These are phyloP conservation scores for Vanderwaltozyma verrucispora DNA, from an alignment of 805 yeast genomes.

Conservation along the genomic window DNA sequence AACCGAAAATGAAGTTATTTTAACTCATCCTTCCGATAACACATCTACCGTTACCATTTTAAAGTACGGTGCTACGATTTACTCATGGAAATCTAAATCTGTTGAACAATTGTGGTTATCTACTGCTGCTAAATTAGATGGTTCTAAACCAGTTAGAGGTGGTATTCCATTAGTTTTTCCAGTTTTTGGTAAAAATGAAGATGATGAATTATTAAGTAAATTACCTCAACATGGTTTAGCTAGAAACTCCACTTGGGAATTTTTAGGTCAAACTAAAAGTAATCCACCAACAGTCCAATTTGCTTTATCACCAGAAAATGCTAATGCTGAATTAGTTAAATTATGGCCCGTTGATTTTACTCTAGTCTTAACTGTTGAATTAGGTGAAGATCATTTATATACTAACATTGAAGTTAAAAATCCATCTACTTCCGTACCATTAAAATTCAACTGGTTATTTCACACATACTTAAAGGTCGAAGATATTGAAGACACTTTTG, in stretches of 20 bases:
- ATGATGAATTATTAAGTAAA: slow-evolving; percentile 45
- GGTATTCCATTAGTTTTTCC: slow-evolving; percentile 97
- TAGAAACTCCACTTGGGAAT: slow-evolving; percentile 84
- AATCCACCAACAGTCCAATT: slow-evolving; percentile 76
- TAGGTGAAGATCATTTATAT: slow-evolving; percentile 46
- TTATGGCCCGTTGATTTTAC: slow-evolving; percentile 60
- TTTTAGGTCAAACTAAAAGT: slow-evolving; percentile 71
- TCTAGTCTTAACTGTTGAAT: slow-evolving; percentile 54
- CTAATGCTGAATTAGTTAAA: slow-evolving; percentile 58
- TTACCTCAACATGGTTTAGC: slow-evolving; percentile 98
- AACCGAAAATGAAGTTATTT: slow-evolving; percentile 47
- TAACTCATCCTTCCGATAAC: slow-evolving; percentile 44
- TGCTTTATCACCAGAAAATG: slow-evolving; percentile 80
- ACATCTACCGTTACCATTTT: slow-evolving; percentile 56
- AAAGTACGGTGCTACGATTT: slow-evolving; percentile 80
- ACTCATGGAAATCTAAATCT: slow-evolving; percentile 68
- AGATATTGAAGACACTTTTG: slow-evolving; percentile 69
- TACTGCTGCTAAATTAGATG: slow-evolving; percentile 74
- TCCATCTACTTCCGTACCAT: slow-evolving; percentile 40
- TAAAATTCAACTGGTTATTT: slow-evolving; percentile 90
- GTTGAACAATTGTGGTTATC: slow-evolving; percentile 79
- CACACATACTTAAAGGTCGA: slow-evolving; percentile 75
- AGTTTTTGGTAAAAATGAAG: slow-evolving; percentile 65
- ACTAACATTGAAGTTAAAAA: slow-evolving; percentile 73
- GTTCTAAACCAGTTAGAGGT: slow-evolving; percentile 90